These are phyloP conservation scores for Yamadazyma diddensiae DNA, from an alignment of 1,139 yeast species.

Conservation along the genomic window DNA sequence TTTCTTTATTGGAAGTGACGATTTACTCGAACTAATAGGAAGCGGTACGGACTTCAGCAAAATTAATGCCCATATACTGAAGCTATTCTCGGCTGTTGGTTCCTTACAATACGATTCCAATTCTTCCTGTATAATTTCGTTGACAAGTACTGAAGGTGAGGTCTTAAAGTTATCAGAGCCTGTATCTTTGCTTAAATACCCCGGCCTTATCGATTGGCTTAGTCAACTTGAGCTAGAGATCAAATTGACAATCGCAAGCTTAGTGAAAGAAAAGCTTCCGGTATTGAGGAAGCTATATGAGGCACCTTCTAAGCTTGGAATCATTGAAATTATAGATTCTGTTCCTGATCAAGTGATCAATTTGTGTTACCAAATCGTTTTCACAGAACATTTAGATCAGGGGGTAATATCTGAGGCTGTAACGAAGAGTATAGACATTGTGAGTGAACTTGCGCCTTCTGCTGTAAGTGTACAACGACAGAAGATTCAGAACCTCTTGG, in stretches of 20 bases:
- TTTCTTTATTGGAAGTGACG: constrained; percentile 89
- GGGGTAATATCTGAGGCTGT: not conserved
- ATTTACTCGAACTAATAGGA: constrained; percentile 79
- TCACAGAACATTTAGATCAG: constrained; percentile 47
- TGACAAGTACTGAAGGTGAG: constrained; percentile 68
- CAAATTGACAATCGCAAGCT: constrained; percentile 43
- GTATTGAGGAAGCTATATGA: constrained; percentile 13
- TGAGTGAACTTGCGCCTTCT: constrained; percentile 15
- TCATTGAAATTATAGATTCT: constrained; percentile 11
- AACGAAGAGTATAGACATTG: not conserved
- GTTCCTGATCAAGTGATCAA: constrained; percentile 60
- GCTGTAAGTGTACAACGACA: constrained; percentile 33
- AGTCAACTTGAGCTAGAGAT: constrained; percentile 54
- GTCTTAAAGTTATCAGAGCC: constrained; percentile 40
- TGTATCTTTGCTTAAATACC: constrained; percentile 41
- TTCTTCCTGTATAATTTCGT: constrained; percentile 38
- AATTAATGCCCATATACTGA: constrained; percentile 61
- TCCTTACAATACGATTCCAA: constrained; percentile 40
- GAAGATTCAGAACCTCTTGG: constrained; percentile 56
- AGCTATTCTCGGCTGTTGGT: constrained; percentile 70
- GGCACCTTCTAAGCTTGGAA: constrained; percentile 5
- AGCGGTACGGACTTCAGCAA: constrained; percentile 48
- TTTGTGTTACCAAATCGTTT: constrained; percentile 56
- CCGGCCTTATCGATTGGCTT: constrained; percentile 64
- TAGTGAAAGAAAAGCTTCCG: constrained; percentile 12